A percentile compares a stretch with the other conserved stretches of the same genome.
phyloP scores from a whole-genome alignment of 2,329 filamentous ascomycete genomes.

The Hymenoscyphus occultus region DNA sequence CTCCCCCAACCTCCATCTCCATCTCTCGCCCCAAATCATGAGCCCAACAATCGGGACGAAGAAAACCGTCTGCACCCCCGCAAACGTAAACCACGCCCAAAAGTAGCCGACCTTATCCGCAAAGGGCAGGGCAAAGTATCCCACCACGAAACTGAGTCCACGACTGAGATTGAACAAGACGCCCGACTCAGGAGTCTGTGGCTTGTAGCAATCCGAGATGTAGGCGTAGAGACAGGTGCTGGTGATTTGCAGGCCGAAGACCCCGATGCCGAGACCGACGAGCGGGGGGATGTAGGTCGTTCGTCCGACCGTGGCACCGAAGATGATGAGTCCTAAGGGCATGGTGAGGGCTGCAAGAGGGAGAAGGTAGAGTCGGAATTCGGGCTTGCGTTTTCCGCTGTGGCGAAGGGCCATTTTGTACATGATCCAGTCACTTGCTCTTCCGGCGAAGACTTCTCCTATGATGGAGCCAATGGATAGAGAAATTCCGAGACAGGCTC shows the following conservation, averaged over 20 bases:
- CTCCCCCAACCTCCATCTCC: constrained; percentile 24
- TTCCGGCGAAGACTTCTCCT: constrained; percentile 32
- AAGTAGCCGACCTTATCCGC: constrained; percentile 24
- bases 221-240: constrained; percentile 32
- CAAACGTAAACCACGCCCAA: constrained; percentile 32
- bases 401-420: constrained; percentile 23
- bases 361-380: constrained; percentile 31
- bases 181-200: constrained; percentile 31
- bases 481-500: constrained; percentile 29
- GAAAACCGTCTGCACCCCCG: constrained; percentile 23
- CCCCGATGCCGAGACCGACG: constrained; percentile 28
- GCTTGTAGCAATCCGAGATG: constrained; percentile 31
- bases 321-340: constrained; percentile 32
- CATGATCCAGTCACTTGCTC: constrained; percentile 29
- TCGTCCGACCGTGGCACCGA: constrained; percentile 30
- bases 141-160: constrained; percentile 31
- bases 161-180: constrained; percentile 31
- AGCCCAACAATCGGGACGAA: constrained; percentile 28
- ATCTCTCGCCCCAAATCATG: constrained; percentile 31
- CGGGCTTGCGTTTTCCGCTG: constrained; percentile 29
- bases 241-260: constrained; percentile 33
- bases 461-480: constrained; percentile 30
- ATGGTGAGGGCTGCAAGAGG: constrained; percentile 31
- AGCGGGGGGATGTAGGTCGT: constrained; percentile 25
- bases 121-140: constrained; percentile 31